Percentiles rank a stretch among this genome's conserved stretches.
phyloP scores from a whole-genome alignment of 441 rosid species.

The Hypseocharis bilobata region DNA sequence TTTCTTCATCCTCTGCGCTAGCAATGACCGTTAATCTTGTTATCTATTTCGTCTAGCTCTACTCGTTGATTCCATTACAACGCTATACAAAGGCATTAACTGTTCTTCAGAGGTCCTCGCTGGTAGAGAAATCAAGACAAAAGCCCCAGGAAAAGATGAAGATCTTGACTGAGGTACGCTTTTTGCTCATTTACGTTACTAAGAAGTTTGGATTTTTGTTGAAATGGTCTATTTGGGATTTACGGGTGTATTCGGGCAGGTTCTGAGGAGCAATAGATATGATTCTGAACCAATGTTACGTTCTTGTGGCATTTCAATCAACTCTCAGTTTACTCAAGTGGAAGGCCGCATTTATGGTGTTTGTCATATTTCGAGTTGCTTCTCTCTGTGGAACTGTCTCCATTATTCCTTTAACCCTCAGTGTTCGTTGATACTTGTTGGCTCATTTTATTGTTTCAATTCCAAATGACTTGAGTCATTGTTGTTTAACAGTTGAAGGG shows the following conservation, averaged over 20 bases:
- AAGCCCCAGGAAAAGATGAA: constrained; percentile 80
- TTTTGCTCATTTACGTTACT: too few relatives aligned
- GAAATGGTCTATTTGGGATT: too few relatives aligned
- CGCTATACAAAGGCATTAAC: constrained; percentile 65
- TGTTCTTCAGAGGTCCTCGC: constrained; percentile 56
- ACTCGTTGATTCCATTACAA: constrained; percentile 58
- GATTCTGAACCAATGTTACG: constrained; percentile 55
- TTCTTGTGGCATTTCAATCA: constrained; percentile 59
- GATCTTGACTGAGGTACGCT: constrained; percentile 43
- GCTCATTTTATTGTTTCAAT: too few relatives aligned
- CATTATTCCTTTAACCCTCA: too few relatives aligned
- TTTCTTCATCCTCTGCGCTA: too few relatives aligned
- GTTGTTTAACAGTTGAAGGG: constrained; percentile 53
- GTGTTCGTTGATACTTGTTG: too few relatives aligned
- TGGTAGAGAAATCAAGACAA: constrained; percentile 77
- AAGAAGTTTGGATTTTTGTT: too few relatives aligned
- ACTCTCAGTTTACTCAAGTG: constrained; percentile 45
- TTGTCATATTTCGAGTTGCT: not conserved
- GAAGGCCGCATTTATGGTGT: constrained; percentile 44
- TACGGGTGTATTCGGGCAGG: too few relatives aligned
- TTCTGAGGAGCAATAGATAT: constrained; percentile 46
- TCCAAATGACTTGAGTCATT: too few relatives aligned
- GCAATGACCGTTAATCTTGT: too few relatives aligned
- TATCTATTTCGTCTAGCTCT: too few relatives aligned
- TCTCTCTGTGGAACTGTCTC: too few relatives aligned